Base-by-base conservation (phyloP, 768 basidiomycete genomes). In the Candolleomyces eurysporus region DNA sequence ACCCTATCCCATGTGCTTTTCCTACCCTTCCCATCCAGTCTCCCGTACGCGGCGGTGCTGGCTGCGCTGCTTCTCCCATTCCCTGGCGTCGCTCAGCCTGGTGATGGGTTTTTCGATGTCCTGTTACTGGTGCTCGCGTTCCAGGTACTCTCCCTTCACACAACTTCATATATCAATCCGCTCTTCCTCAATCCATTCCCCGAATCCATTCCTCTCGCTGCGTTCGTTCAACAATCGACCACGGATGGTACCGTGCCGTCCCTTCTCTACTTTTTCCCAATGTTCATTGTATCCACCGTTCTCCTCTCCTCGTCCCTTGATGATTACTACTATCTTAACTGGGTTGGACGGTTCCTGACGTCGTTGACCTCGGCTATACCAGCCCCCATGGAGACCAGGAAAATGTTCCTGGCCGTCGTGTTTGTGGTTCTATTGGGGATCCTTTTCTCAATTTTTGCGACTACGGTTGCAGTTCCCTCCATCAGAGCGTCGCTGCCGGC, bases 301-400 rank as follows among this genome's bases (percentile, higher is more conserved):
- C 72, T 84, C 42, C 65, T 87, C 26, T 85, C 83, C 2, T 65
- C 76, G 21, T 82, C 86, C 0, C 68, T 88, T 21, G 69, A 69
- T 11, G 80, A 70, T 0, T 77, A 55, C 62, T 68, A 43, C 52
- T 57, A 11, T 13, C 48, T 26, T 48, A 45, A n/a, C 40, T 54
- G 45, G 58, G 31, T 58, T 36, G 6, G 36, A 6, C 36, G 11
- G 36, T 51, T 21, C 16, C 9, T 60, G 14, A 61, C 66, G 7
- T 52, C 64, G 43, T 50, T 64, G 39, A 54, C 22, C 45, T 57
- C 45, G 50, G 64, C 6, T 22, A 65, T 32, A 16, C 71, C 74
- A 9, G 71, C 82, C 2, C 84, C 86, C 2, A 77, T 82, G 68
- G 77, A 82, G 67, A 81, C 80, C 0, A 76, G 84, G 19, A 66